Evolutionary conservation across 352 stramenopile species (phyloP).

Genomic region (Phytophthora melonis): DNA sequence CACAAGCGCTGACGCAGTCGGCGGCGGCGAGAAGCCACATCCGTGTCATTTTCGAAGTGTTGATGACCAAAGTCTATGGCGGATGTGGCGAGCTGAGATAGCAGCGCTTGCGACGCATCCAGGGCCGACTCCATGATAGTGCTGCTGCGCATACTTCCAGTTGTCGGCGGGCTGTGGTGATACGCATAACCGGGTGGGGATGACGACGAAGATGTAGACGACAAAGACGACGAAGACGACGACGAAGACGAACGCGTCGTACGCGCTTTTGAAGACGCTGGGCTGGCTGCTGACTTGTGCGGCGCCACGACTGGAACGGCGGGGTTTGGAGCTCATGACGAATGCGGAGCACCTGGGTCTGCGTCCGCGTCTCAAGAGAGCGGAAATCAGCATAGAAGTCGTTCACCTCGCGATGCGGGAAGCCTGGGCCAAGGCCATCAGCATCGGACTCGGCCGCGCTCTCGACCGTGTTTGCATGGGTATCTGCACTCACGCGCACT

Average conservation of each 20-base stretch:
- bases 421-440: conserved; percentile 29
- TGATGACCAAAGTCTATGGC: conserved; percentile 65
- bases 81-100: conserved; percentile 74
- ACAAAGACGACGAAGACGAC: conserved; percentile 49
- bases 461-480: conserved; percentile 60
- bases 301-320: conserved; percentile 18
- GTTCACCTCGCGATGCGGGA: conserved; percentile 56
- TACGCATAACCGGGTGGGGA: conserved; percentile 31
- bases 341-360: conserved; percentile 79
- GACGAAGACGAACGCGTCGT: conserved; percentile 45
- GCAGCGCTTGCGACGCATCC: conserved; percentile 73
- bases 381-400: conserved; percentile 82
- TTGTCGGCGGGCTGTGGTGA: conserved; percentile 30
- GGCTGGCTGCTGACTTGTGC: conserved; percentile 19
- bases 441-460: conserved; percentile 28
- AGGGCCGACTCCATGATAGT: conserved; percentile 72
- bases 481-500: conserved; percentile 70
- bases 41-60: conserved; percentile 67
- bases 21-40: conserved; percentile 56
- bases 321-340: conserved; percentile 62
- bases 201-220: conserved; percentile 49
- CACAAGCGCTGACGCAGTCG: conserved; percentile 65
- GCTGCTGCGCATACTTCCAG: conserved; percentile 35
- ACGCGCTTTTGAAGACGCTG: conserved; percentile 33
- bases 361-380: conserved; percentile 66